Evolutionary conservation across 129 eudicot genomes (phyloP).

Genomic region (Erigeron canadensis): DNA sequence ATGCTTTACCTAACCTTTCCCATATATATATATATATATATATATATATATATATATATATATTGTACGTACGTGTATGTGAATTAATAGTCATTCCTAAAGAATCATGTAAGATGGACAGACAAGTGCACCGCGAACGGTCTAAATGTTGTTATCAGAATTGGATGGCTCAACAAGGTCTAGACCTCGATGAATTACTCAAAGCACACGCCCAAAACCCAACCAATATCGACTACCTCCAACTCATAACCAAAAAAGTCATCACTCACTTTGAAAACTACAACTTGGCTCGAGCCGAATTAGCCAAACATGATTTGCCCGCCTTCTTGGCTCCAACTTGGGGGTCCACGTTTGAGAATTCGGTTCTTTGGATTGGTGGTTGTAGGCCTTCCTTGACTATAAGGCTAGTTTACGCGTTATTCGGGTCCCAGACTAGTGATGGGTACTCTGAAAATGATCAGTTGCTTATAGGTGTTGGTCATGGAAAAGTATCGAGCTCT

Average conservation of each 20-base stretch:
- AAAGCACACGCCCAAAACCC: slow-evolving; percentile 27
- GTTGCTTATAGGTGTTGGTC: slow-evolving; percentile 35
- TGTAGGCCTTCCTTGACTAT: slow-evolving; percentile 38
- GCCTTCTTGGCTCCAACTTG: slow-evolving; percentile 44
- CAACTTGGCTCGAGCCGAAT: slow-evolving; percentile 22
- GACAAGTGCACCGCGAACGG: slow-evolving; percentile 24
- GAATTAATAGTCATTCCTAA: too few relatives aligned
- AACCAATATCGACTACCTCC: slow-evolving; percentile 23
- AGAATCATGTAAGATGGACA: slow-evolving; percentile 7
- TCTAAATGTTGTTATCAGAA: slow-evolving; percentile 33
- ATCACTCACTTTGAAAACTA: slow-evolving; percentile 48
- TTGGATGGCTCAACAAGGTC: slow-evolving; percentile 47
- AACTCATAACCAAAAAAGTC: slow-evolving; percentile 28
- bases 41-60: too few relatives aligned
- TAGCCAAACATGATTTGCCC: slow-evolving; percentile 39
- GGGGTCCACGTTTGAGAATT: slow-evolving; percentile 46
- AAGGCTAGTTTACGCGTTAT: slow-evolving; percentile 32
- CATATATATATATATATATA: too few relatives aligned
- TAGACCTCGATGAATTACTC: slow-evolving; percentile 44
- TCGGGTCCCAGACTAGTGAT: slow-evolving; percentile 31
- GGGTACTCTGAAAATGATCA: background rate
- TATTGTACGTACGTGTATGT: too few relatives aligned
- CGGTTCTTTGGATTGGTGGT: slow-evolving; percentile 47
- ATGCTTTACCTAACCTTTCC: too few relatives aligned
- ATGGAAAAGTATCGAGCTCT: slow-evolving; percentile 33